Conservation (phyloP, 148 eudicot species). For the Chenopodium formosanum region DNA sequence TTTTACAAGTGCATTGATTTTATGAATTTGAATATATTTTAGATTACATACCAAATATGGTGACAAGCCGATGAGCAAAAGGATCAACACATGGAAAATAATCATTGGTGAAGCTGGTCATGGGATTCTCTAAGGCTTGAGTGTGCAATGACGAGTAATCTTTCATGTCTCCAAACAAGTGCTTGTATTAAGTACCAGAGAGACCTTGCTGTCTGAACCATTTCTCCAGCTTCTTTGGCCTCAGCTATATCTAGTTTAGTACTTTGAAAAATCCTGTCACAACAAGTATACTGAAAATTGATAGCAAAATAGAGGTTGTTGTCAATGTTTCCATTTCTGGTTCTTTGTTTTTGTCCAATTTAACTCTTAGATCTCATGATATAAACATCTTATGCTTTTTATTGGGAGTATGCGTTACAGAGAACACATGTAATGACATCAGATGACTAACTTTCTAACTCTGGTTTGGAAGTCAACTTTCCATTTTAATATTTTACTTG, state of each 20-base stretch:
- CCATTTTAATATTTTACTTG: neutral
- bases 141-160: slow-evolving; percentile 11
- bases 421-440: neutral
- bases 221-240: slow-evolving; percentile 26
- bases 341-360: neutral
- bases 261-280: neutral
- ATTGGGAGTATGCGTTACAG: neutral
- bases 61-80: slow-evolving; percentile 1
- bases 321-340: slow-evolving; percentile 11
- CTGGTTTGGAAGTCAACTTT: neutral
- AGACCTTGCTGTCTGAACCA: slow-evolving; percentile 28
- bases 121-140: slow-evolving; percentile 19
- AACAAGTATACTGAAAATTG: slow-evolving; percentile 4
- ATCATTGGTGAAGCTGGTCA: slow-evolving; percentile 22
- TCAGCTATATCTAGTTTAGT: slow-evolving; percentile 28
- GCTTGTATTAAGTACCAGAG: slow-evolving; percentile 26
- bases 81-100: slow-evolving; percentile 16
- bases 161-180: slow-evolving; percentile 28
- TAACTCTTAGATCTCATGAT: neutral
- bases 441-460: neutral
- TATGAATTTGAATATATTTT: neutral
- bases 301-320: slow-evolving; percentile 6
- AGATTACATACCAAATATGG: slow-evolving; percentile 17
- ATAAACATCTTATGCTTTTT: neutral
- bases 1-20: too few relatives aligned